phyloP scores from a whole-genome alignment of 139 green algal species.

The Chlorokybus atmophyticus region DNA sequence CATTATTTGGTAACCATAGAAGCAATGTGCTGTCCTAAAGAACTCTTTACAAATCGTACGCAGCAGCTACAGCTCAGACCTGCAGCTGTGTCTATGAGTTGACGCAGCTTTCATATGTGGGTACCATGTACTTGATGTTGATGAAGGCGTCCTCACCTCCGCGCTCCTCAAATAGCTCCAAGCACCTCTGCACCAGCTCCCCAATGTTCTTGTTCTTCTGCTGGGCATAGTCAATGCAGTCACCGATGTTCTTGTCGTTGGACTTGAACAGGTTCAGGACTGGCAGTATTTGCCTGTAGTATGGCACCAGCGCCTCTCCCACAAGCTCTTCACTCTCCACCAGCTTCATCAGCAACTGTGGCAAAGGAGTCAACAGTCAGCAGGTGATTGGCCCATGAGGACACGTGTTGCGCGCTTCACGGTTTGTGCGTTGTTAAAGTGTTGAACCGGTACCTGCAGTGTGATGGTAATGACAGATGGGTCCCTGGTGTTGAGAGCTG shows the following conservation, averaged over 20 bases:
- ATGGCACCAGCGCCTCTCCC: conserved; percentile 68
- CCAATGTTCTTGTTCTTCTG: conserved; percentile 54
- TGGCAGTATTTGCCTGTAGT: conserved; percentile 75
- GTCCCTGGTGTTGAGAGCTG: conserved; percentile 60
- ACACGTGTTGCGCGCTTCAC: too few relatives aligned
- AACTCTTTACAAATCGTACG: too few relatives aligned
- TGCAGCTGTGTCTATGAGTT: conserved; percentile 10
- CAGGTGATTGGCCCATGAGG: too few relatives aligned
- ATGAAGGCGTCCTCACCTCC: conserved; percentile 76
- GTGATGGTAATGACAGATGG: conserved; percentile 59
- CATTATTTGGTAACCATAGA: too few relatives aligned
- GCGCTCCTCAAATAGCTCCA: conserved; percentile 59
- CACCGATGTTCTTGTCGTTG: conserved; percentile 51
- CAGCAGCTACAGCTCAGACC: too few relatives aligned
- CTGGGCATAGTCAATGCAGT: conserved; percentile 71
- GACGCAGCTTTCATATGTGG: conserved; percentile 57
- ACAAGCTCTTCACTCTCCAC: conserved; percentile 43
- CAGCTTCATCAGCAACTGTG: conserved; percentile 19
- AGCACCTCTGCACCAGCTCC: conserved; percentile 57
- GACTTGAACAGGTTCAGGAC: conserved; percentile 75
- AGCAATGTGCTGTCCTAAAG: too few relatives aligned
- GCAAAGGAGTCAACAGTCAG: conserved; percentile 37
- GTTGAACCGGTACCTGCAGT: conserved; percentile 48
- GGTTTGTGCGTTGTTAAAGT: too few relatives aligned
- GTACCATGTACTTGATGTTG: conserved; percentile 84